Evolutionary conservation across 345 rosid species (phyloP).

Genomic region (Hirschfeldia incana): DNA sequence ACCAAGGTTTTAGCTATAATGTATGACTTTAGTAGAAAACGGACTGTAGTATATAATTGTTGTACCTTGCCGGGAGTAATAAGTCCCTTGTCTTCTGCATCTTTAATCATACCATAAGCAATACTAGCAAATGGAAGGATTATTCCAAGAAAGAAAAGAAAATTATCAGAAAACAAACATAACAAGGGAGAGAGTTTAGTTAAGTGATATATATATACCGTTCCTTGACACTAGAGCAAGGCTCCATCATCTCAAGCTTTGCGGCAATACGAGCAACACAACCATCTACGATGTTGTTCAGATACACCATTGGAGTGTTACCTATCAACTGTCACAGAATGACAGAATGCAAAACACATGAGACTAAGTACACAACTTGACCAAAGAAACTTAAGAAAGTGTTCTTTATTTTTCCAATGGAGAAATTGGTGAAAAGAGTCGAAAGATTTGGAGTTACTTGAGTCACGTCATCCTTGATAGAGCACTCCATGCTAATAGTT

Average conservation of each 20-base stretch:
- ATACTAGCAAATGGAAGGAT: slow-evolving; percentile 34
- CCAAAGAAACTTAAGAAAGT: background rate
- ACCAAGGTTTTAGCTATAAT: background rate
- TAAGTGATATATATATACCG: slow-evolving; percentile 31
- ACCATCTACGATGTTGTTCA: slow-evolving; percentile 57
- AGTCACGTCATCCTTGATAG: slow-evolving; percentile 59
- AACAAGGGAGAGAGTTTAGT: background rate
- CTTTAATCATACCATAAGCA: slow-evolving; percentile 61
- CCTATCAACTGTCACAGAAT: slow-evolving; percentile 51
- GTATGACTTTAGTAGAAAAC: background rate
- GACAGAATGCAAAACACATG: background rate
- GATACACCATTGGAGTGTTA: slow-evolving; percentile 59
- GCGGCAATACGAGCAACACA: slow-evolving; percentile 62
- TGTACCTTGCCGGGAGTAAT: slow-evolving; percentile 60
- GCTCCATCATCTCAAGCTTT: slow-evolving; percentile 65
- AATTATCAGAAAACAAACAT: background rate
- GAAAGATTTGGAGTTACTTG: slow-evolving; percentile 42
- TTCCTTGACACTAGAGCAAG: slow-evolving; percentile 55
- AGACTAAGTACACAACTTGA: slow-evolving; percentile 4
- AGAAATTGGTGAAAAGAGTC: background rate
- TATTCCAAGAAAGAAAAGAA: background rate
- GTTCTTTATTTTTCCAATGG: background rate
- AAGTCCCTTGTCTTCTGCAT: slow-evolving; percentile 63
- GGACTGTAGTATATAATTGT: background rate
- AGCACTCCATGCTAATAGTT: slow-evolving; percentile 28